phyloP scores from a whole-genome alignment of 331 rosid species.

The Quercus lobata region DNA sequence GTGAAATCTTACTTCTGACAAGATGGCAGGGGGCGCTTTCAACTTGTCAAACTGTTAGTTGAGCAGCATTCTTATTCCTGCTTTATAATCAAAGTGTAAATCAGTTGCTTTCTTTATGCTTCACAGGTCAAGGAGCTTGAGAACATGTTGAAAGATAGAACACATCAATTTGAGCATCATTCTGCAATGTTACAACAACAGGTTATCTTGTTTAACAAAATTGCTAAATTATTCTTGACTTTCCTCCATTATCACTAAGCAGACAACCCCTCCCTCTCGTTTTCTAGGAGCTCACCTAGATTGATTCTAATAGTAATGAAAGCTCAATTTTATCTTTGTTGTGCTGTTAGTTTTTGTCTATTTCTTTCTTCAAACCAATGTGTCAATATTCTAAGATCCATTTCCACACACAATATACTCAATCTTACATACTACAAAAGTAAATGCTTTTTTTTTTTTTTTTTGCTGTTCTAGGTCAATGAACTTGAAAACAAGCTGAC shows the following conservation, averaged over 20 bases:
- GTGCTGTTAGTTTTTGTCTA: neutral
- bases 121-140: conserved; percentile 70
- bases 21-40: neutral
- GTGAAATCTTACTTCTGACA: neutral
- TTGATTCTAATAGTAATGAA: neutral
- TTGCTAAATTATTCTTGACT: neutral
- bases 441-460: neutral
- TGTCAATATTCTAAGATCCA: neutral
- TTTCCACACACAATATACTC: neutral
- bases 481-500: neutral
- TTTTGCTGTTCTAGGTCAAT: neutral
- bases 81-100: neutral
- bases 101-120: neutral
- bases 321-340: neutral
- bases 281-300: neutral
- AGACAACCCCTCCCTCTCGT: neutral
- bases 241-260: neutral
- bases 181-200: conserved; percentile 52
- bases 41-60: neutral
- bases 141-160: conserved; percentile 55
- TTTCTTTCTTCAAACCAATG: neutral
- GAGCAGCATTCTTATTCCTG: neutral
- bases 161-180: conserved; percentile 54
- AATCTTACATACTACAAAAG: neutral
- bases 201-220: conserved; percentile 34